phyloP scores from a whole-genome alignment of 495 filamentous ascomycete genomes.

The Darksidea phi region DNA sequence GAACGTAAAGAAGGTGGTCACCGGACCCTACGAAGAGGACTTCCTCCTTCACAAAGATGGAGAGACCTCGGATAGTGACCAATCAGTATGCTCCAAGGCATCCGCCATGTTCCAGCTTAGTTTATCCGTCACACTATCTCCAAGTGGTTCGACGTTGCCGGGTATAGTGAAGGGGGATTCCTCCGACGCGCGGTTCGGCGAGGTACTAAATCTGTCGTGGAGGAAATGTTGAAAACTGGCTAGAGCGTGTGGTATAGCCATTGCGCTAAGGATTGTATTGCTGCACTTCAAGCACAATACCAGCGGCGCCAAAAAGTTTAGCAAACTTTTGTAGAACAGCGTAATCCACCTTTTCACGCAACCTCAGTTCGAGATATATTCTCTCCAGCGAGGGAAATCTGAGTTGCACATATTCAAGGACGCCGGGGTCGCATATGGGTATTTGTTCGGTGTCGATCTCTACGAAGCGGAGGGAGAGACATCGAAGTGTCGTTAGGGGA shows the following conservation, averaged over 20 bases:
- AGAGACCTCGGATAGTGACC: conserved; percentile 10
- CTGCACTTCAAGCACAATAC: background rate
- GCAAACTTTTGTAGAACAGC: no score
- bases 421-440: no score
- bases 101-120: conserved; percentile 23
- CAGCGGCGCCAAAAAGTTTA: no score
- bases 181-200: conserved; percentile 6
- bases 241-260: background rate
- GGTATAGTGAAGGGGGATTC: conserved; percentile 20
- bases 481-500: no score
- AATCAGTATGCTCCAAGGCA: conserved; percentile 14
- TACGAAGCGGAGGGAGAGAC: no score
- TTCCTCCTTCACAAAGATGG: conserved; percentile 28
- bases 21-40: conserved; percentile 17
- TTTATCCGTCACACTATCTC: conserved; percentile 15
- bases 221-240: conserved; percentile 15
- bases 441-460: no score
- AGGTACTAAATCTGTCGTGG: conserved; percentile 29
- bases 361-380: no score
- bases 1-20: conserved; percentile 17
- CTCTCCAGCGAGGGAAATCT: no score
- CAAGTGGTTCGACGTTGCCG: background rate
- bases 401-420: no score
- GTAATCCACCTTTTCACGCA: no score
- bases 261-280: background rate